Evolutionary conservation across 1,284 basidiomycete species (phyloP).

Genomic region (Hortiboletus rubellus): DNA sequence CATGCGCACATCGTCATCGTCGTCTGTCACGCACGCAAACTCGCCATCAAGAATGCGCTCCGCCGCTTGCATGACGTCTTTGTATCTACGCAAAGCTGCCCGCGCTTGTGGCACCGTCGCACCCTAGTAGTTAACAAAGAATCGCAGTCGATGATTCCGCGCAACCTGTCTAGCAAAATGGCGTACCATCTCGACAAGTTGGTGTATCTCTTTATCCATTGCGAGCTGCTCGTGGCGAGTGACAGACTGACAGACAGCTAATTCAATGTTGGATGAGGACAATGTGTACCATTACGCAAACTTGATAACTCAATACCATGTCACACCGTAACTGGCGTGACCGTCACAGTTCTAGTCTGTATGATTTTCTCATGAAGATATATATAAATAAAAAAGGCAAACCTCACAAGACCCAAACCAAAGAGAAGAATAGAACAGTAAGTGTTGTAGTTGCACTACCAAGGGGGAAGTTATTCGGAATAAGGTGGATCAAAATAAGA

Average conservation of each 20-base stretch:
- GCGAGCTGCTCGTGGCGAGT: background rate
- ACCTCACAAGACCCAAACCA: conserved; percentile 15
- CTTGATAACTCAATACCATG: conserved; percentile 19
- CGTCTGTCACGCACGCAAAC: conserved; percentile 69
- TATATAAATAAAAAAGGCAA: conserved; percentile 23
- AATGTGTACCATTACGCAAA: conserved; percentile 25
- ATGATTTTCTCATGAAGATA: background rate
- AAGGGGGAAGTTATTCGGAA: conserved; percentile 3
- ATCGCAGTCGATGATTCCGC: conserved; percentile 7
- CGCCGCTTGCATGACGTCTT: conserved; percentile 89
- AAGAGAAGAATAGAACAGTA: conserved; percentile 3
- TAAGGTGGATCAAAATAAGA: conserved; percentile 8
- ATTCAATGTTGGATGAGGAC: conserved; percentile 11
- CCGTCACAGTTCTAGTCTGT: conserved; percentile 1
- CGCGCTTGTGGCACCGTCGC: conserved; percentile 74
- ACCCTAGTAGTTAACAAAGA: conserved; percentile 50
- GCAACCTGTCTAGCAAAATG: background rate
- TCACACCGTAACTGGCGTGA: conserved; percentile 30
- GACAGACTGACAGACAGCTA: background rate
- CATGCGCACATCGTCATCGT: conserved; percentile 40
- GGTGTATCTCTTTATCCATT: conserved; percentile 47
- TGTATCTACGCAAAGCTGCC: conserved; percentile 73
- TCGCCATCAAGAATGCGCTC: conserved; percentile 81
- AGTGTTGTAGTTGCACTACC: background rate
- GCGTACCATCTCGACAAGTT: conserved; percentile 60